phyloP scores from a whole-genome alignment of 257 asterid genomes.

The Solanum peruvianum region DNA sequence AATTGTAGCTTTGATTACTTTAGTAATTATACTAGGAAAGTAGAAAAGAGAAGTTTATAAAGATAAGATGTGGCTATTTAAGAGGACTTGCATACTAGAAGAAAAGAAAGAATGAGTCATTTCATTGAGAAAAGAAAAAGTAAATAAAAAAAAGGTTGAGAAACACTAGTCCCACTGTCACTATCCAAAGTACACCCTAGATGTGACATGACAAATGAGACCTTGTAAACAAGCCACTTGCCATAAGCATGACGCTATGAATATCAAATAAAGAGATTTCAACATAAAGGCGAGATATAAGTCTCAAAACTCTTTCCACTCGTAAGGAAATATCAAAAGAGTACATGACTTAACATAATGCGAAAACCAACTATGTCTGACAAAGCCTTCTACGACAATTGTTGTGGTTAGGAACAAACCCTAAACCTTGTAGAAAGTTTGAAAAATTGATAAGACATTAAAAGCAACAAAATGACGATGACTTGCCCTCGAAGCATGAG shows the following conservation, averaged over 20 bases:
- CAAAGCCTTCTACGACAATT: background rate
- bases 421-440: background rate
- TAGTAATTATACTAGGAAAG: background rate
- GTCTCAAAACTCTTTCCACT: background rate
- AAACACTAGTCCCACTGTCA: background rate
- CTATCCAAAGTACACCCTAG: background rate
- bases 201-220: background rate
- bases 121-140: background rate
- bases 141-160: background rate
- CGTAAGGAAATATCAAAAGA: background rate
- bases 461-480: background rate
- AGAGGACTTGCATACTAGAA: background rate
- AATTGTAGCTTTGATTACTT: background rate
- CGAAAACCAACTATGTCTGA: background rate
- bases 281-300: background rate
- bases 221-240: background rate
- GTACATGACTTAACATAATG: background rate
- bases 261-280: background rate
- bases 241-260: background rate
- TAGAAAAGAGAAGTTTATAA: background rate
- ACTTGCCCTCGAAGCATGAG: background rate
- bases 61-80: background rate
- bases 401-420: background rate
- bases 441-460: background rate
- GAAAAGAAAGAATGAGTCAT: background rate